Percentiles rank a stretch among this genome's conserved stretches.
These are phyloP conservation scores for Fonsecaea pedrosoi DNA, from an alignment of 2,329 filamentous ascomycete species.

Conservation along the genomic window DNA sequence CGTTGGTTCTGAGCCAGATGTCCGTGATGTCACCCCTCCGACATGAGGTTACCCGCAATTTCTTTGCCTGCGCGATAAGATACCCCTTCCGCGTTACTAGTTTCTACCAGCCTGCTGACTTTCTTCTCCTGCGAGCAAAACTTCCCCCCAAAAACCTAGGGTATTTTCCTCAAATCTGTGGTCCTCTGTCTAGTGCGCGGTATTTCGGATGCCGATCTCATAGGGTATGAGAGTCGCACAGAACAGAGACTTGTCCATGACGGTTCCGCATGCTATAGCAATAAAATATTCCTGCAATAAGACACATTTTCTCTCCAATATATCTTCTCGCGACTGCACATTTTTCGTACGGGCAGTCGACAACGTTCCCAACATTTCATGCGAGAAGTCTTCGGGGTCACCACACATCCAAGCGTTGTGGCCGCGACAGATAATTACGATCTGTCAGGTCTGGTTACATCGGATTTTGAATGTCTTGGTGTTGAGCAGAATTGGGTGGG, in stretches of 20 bases:
- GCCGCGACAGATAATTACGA: neutral
- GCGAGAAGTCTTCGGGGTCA: neutral
- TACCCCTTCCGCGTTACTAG: constrained; percentile 25
- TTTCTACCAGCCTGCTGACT: constrained; percentile 15
- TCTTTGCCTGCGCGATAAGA: constrained; percentile 12
- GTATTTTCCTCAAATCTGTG: neutral
- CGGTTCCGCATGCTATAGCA: constrained; percentile 21
- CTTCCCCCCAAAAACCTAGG: neutral
- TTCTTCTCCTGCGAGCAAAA: neutral
- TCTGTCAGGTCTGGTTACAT: neutral
- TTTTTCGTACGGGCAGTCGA: neutral
- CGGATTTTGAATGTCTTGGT: neutral
- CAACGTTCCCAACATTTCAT: neutral
- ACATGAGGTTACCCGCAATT: neutral
- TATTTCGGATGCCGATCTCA: neutral
- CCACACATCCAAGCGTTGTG: neutral
- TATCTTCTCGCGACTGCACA: neutral
- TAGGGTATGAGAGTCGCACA: neutral
- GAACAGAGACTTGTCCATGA: constrained; percentile 8
- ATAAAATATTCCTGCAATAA: constrained; percentile 22
- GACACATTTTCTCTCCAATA: neutral
- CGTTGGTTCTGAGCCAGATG: neutral
- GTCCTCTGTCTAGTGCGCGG: neutral
- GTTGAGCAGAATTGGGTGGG: neutral
- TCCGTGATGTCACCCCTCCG: neutral